These are phyloP conservation scores for Starmera quercuum DNA, from an alignment of 805 yeast species.

Conservation along the genomic window DNA sequence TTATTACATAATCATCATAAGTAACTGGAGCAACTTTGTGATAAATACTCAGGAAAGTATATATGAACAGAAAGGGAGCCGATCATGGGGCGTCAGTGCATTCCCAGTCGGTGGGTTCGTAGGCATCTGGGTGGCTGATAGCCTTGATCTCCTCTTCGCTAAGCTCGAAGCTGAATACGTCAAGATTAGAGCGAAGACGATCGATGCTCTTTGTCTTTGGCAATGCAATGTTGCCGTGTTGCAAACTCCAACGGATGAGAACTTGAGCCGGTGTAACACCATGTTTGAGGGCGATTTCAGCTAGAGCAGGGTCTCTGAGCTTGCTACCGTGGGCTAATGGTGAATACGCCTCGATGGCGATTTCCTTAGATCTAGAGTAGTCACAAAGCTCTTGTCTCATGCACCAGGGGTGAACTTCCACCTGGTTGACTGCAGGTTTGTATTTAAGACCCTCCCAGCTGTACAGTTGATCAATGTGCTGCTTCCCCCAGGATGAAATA, in stretches of 20 bases:
- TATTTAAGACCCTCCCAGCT: constrained; percentile 48
- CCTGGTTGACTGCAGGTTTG: constrained; percentile 71
- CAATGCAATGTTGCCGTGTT: constrained; percentile 49
- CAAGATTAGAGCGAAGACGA: constrained; percentile 33
- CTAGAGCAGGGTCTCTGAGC: constrained; percentile 36
- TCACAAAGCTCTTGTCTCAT: constrained; percentile 32
- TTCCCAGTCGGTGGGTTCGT: constrained; percentile 76
- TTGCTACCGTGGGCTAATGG: constrained; percentile 53
- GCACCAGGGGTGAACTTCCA: constrained; percentile 49
- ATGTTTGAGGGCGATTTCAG: constrained; percentile 32
- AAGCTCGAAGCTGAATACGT: constrained; percentile 36
- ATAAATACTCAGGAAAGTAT: no score
- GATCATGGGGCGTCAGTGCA: constrained; percentile 1
- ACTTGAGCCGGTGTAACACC: constrained; percentile 41
- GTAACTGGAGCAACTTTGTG: no score
- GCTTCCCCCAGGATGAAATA: constrained; percentile 63
- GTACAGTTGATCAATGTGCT: constrained; percentile 57
- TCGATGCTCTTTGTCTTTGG: constrained; percentile 34
- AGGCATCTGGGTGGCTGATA: constrained; percentile 45
- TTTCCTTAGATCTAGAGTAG: constrained; percentile 36
- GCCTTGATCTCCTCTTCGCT: constrained; percentile 30
- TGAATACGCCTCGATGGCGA: constrained; percentile 52
- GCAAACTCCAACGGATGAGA: constrained; percentile 49
- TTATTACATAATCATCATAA: no score
- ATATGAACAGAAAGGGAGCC: no score